Base-by-base conservation (phyloP, 371 early-diverging fungal species). In the Rhizopus stolonifer region DNA sequence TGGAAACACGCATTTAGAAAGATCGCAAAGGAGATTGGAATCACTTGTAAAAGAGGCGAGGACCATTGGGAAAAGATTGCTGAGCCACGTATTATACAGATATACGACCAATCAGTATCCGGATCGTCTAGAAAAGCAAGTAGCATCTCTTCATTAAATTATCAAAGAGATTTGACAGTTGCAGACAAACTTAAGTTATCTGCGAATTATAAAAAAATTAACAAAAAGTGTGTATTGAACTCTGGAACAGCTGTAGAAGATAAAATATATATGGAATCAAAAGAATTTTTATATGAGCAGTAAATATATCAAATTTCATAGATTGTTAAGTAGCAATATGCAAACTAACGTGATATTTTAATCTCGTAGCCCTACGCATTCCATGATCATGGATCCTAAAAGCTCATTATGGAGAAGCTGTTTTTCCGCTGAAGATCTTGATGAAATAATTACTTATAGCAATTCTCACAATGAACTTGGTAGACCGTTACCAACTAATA, bases 311-410 rank as follows among this genome's bases (percentile, higher is more conserved):
- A 51, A 43, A 26, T 51, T 42, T 31, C 43, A 51, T 51, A 49
- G 38, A 49, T 49, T 49, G 39, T 49, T 40, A 49, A 49, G 50
- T 49, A 51, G 32, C 52, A 51, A 51, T 51, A 51, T 51, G 32
- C 29, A 51, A 29, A 48, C 52, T 51, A 51, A 51, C 43, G 52
- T 51, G 52, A 51, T 51, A 51, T 51, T 51, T 51, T 32, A 39
- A 51, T 51, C 52, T 51, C 52, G 31, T 51, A 51, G 52, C 43
- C 52, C 52, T 51, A 51, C 52, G 43, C 52, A 51, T 51, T 51
- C 52, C 42, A 51, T 43, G 52, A 51, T 51, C 43, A 51, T 51
- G 52, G 43, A 51, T 43, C 43, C 52, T 42, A 43, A 43, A 43
- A 43, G 43, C 43, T 32, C 43, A 51, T 42, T 51, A 43, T 51